Conservation (phyloP, 2,329 filamentous ascomycete genomes). For the Raffaelea albimanens region DNA sequence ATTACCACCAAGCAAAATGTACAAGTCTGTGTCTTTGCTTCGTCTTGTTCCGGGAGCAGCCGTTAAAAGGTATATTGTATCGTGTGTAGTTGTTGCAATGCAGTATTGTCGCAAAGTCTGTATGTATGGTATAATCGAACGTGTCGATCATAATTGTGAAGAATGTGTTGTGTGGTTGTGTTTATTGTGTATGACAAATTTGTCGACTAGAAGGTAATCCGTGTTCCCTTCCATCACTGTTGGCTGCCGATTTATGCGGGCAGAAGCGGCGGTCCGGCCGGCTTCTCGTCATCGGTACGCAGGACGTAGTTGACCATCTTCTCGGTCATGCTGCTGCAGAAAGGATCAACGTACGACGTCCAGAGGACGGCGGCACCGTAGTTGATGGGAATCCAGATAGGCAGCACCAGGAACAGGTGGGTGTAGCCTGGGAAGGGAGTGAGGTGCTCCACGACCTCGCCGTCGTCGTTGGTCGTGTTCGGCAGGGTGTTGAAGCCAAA, state of each 20-base stretch:
- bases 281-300: slow-evolving; percentile 14
- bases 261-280: slow-evolving; percentile 1
- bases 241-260: slow-evolving; percentile 3
- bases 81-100: no score
- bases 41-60: no score
- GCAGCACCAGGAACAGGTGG: slow-evolving; percentile 27
- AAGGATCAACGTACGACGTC: slow-evolving; percentile 45
- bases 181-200: no score
- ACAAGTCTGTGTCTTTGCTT: no score
- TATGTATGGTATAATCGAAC: no score
- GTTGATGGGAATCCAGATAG: slow-evolving; percentile 36
- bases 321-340: slow-evolving; percentile 35
- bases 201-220: no score
- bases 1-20: no score
- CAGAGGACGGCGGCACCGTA: slow-evolving; percentile 38
- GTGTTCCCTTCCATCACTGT: no score
- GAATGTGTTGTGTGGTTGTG: no score
- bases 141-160: no score
- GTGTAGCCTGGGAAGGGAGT: slow-evolving; percentile 22
- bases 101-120: no score
- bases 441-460: slow-evolving; percentile 15
- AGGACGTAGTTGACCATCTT: slow-evolving; percentile 17
- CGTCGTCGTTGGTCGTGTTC: slow-evolving; percentile 25
- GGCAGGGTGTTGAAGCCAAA: slow-evolving; percentile 34
- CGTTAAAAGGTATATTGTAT: no score